These are phyloP conservation scores for Trypanosomatidae sp. DNA, from an alignment of 208 protist species.

Conservation along the genomic window DNA sequence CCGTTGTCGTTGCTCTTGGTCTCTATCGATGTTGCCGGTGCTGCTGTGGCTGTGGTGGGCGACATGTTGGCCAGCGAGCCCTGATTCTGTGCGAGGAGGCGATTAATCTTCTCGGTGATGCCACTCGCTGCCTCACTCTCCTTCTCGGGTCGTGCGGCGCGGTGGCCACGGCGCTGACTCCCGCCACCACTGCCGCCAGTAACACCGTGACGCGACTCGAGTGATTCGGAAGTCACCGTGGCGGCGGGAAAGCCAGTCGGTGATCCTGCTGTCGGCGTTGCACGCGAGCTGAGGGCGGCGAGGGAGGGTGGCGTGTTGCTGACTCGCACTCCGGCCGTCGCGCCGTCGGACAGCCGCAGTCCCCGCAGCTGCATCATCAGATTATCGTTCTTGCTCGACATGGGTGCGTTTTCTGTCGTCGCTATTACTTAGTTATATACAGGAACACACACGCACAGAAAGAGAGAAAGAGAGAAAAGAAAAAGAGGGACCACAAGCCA, in stretches of 20 bases:
- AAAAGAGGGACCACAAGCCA: no score
- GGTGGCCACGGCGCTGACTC: conserved; percentile 17
- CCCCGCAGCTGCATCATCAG: conserved; percentile 41
- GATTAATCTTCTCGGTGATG: conserved; percentile 28
- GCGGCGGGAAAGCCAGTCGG: no score
- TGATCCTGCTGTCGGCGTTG: no score
- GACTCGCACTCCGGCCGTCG: conserved; percentile 24
- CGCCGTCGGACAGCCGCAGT: conserved; percentile 48
- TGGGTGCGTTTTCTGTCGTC: no score
- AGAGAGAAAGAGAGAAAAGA: background rate
- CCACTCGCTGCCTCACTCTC: background rate
- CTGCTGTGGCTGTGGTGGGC: no score
- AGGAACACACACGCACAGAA: background rate
- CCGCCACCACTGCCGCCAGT: no score
- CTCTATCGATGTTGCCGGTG: no score
- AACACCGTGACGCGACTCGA: no score
- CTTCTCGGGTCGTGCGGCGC: background rate
- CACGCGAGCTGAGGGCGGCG: conserved; percentile 7
- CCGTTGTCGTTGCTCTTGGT: no score
- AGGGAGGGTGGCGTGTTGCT: conserved; percentile 25
- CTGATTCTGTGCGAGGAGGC: conserved; percentile 31
- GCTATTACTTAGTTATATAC: background rate
- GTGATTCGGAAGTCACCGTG: conserved; percentile 5
- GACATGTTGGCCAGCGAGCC: no score
- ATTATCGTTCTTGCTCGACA: conserved; percentile 19